A percentile compares a stretch with the other conserved stretches of the same genome.
Evolutionary conservation across 2,329 filamentous ascomycete genomes (phyloP).

Genomic region (Fusarium sp.): DNA sequence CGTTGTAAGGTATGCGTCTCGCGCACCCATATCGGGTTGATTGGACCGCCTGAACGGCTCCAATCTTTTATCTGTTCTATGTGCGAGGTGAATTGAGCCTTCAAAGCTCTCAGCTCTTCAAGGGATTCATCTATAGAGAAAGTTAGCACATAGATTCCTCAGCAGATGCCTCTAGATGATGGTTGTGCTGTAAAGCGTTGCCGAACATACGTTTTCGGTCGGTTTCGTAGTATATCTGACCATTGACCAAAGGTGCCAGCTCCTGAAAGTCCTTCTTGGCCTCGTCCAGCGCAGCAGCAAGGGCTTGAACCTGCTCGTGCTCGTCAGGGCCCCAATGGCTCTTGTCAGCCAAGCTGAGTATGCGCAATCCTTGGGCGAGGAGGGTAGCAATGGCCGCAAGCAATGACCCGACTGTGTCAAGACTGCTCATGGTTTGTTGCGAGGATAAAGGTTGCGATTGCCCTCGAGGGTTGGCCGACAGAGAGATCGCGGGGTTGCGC

Average conservation of each 20-base stretch:
- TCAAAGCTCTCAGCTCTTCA: constrained; percentile 61
- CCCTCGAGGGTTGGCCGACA: constrained; percentile 12
- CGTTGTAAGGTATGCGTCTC: constrained; percentile 62
- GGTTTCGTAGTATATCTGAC: constrained; percentile 68
- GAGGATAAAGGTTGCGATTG: constrained; percentile 24
- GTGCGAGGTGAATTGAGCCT: constrained; percentile 60
- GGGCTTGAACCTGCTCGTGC: constrained; percentile 67
- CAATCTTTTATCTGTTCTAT: constrained; percentile 65
- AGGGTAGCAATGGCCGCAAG: constrained; percentile 68
- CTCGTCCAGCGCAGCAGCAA: constrained; percentile 67
- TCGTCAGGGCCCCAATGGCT: constrained; percentile 69
- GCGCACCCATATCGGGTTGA: constrained; percentile 66
- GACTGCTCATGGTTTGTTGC: constrained; percentile 51
- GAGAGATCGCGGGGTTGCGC: constrained; percentile 32
- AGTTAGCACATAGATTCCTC: constrained; percentile 10
- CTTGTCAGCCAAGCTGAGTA: constrained; percentile 68
- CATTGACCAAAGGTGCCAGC: constrained; percentile 65
- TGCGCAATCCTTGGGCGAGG: constrained; percentile 64
- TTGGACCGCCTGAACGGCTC: constrained; percentile 65
- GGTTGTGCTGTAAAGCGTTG: background rate
- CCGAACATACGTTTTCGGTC: constrained; percentile 61
- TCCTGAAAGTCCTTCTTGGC: constrained; percentile 71
- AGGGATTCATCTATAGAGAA: constrained; percentile 62
- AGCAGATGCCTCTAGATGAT: background rate
- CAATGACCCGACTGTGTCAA: constrained; percentile 67